phyloP scores from a whole-genome alignment of 2,329 filamentous ascomycete species.

The Alternaria ethzedia region DNA sequence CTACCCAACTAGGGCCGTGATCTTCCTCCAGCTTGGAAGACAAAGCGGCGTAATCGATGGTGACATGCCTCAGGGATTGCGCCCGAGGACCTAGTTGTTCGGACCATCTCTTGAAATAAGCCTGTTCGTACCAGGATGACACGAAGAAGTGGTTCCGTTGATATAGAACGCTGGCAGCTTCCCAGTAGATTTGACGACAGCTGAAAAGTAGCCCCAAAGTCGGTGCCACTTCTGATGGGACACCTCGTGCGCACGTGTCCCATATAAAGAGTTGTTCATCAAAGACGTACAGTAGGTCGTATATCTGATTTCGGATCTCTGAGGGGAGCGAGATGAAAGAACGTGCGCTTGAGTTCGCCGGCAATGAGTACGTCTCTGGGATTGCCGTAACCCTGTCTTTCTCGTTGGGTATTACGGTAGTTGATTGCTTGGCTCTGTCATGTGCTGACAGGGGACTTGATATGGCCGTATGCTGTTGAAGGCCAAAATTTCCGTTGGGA shows the following conservation, averaged over 20 bases:
- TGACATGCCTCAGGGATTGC: not conserved
- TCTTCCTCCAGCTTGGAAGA: not conserved
- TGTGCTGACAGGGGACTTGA: not conserved
- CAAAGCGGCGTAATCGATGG: not conserved
- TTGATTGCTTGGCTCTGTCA: not conserved
- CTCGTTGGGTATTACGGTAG: not conserved
- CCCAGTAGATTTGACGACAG: not conserved
- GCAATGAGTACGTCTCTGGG: not conserved
- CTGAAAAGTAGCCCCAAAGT: not conserved
- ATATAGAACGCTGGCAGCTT: not conserved
- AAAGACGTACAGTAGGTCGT: not conserved
- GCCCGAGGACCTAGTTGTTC: not conserved
- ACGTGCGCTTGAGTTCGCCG: not conserved
- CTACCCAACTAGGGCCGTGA: not conserved
- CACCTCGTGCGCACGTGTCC: not conserved
- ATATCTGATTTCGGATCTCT: not conserved
- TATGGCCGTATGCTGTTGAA: not conserved
- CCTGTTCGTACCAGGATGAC: not conserved
- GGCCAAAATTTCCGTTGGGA: not conserved
- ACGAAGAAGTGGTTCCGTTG: not conserved
- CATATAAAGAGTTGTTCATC: not conserved
- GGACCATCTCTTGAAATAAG: not conserved
- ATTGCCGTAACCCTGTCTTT: not conserved
- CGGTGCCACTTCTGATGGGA: not conserved
- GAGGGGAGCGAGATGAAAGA: not conserved